Base-by-base conservation (phyloP, 2,329 filamentous ascomycete genomes). In the Hymenoscyphus fructigenus region DNA sequence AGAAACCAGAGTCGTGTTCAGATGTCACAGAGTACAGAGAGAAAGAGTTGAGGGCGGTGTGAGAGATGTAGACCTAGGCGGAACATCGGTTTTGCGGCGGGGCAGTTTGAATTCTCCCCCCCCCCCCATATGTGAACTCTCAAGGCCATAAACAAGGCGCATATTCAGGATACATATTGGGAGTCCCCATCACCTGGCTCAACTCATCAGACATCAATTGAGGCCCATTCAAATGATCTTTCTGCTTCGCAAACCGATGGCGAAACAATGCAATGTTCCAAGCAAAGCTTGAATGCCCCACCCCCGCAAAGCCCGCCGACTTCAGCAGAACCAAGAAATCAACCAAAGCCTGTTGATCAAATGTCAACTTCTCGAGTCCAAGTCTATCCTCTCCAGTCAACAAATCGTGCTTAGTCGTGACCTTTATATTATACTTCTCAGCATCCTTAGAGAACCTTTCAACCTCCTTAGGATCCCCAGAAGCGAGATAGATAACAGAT, bases 281-380 rank as follows among this genome's bases (percentile, higher is more conserved):
- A 10, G 78, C 75, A 63, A 83, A 82, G 68, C 75, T 79, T 66
- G 79, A 82, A 71, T 77, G 77, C 12, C 78, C 77, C 26, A 79
- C 72, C 0, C 82, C 82, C 0, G 76, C 76, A 64, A 83, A 78
- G 6, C 78, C 71, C 12, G 76, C 76, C 5, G 78, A 76, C 20
- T 79, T 74, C 62, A 79, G 71, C 71, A 83, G 70, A 3, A 84
- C 77, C 68, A 83, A 79, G 70, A 80, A 83, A 71, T 84, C 82
- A 2, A 84, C 78, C 23, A 83, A 69, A 0, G 77, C 78, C 59
- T 79, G 78, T 73, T 84, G 82, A 70, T 83, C 81, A 76, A 77
- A 82, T 56, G 70, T 77, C 57, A 84, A 70, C 14, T 57, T 59
- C 3, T 76, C 59, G 12, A 84, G 71, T n/a, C 65, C 66, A 6